Evolutionary conservation across 805 yeast species (phyloP).

Genomic region (Candida broadrunensis): DNA sequence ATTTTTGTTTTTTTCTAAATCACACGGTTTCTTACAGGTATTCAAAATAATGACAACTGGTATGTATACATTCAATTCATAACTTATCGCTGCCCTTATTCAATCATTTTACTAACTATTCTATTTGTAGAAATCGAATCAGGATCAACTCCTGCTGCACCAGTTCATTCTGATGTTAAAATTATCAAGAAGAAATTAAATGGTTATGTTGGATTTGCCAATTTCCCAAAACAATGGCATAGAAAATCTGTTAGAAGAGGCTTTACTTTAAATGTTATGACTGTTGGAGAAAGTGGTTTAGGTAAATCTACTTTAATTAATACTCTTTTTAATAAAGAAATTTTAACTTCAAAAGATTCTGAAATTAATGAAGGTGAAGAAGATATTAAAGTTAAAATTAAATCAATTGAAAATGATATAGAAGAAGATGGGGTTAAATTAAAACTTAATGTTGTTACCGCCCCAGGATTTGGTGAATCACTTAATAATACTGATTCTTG

Average conservation of each 20-base stretch:
- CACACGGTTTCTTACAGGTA: background rate
- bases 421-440: constrained; percentile 94
- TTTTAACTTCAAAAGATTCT: constrained; percentile 27
- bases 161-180: constrained; percentile 43
- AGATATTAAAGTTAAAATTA: constrained; percentile 23
- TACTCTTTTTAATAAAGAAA: constrained; percentile 65
- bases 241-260: constrained; percentile 89
- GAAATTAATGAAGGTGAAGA: constrained; percentile 24
- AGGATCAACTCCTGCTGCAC: constrained; percentile 1
- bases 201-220: constrained; percentile 95
- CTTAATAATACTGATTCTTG: constrained; percentile 68
- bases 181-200: constrained; percentile 79
- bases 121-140: background rate
- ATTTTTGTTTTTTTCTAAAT: no score
- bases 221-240: constrained; percentile 98
- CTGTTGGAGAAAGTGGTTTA: constrained; percentile 87
- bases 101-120: constrained; percentile 1
- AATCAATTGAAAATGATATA: constrained; percentile 33
- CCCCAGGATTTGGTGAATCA: constrained; percentile 93
- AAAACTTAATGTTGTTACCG: constrained; percentile 76
- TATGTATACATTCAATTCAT: background rate
- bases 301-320: constrained; percentile 92
- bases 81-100: no score
- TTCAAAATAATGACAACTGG: background rate
- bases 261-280: constrained; percentile 82